Conservation (phyloP, 208 protist genomes). For the Trypanosoma avium region DNA sequence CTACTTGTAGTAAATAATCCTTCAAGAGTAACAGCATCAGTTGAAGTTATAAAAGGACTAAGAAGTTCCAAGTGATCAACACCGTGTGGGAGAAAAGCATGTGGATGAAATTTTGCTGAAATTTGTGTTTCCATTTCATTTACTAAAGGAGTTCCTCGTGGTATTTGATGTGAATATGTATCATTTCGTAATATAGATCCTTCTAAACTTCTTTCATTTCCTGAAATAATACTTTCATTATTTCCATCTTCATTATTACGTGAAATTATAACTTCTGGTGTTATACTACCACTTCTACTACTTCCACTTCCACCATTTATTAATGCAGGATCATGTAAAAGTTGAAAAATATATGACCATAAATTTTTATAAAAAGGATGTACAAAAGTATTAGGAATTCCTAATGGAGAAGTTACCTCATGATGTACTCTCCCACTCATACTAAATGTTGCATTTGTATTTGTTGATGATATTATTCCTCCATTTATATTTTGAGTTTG, state of each 20-base stretch:
- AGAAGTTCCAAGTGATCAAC: conserved; percentile 60
- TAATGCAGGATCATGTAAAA: conserved; percentile 27
- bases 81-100: conserved; percentile 67
- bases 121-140: conserved; percentile 37
- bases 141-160: not conserved
- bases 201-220: not conserved
- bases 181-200: not conserved
- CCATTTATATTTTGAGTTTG: no score
- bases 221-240: not conserved
- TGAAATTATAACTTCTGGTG: not conserved
- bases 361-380: conserved; percentile 73
- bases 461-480: not conserved
- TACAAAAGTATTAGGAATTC: conserved; percentile 31
- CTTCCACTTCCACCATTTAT: conserved; percentile 22
- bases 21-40: conserved; percentile 22
- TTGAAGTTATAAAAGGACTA: conserved; percentile 48
- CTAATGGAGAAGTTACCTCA: conserved; percentile 16
- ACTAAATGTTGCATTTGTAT: not conserved
- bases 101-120: conserved; percentile 57
- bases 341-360: conserved; percentile 51
- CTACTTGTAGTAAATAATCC: conserved; percentile 5
- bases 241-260: not conserved
- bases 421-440: conserved; percentile 26
- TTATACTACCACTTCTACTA: not conserved
- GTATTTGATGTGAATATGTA: no score